Conservation (phyloP, 2,329 filamentous ascomycete genomes). For the Exophiala lecanii-corni region DNA sequence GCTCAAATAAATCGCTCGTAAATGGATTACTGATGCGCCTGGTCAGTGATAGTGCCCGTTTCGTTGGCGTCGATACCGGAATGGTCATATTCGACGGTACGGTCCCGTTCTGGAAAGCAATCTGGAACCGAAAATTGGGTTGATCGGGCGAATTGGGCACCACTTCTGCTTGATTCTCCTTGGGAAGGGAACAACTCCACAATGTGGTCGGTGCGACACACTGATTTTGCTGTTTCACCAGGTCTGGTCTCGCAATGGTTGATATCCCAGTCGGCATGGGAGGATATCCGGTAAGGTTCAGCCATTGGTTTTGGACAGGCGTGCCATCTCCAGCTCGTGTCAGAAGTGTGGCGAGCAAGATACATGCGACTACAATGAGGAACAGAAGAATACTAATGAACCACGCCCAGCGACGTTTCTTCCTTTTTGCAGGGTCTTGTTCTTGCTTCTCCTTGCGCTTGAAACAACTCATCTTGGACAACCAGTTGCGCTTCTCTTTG, state of each 20-base stretch:
- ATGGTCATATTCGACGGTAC: conserved; percentile 57
- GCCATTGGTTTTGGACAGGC: conserved; percentile 57
- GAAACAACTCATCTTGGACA: conserved; percentile 11
- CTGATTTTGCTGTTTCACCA: conserved; percentile 57
- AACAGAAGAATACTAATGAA: conserved; percentile 55
- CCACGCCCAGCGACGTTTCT: conserved; percentile 39
- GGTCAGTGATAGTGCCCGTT: conserved; percentile 33
- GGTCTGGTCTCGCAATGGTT: conserved; percentile 70
- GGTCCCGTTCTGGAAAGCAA: conserved; percentile 56
- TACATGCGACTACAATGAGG: conserved; percentile 35
- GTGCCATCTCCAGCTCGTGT: conserved; percentile 41
- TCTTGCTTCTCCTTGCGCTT: conserved; percentile 6
- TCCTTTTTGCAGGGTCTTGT: conserved; percentile 32
- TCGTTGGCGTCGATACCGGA: conserved; percentile 39
- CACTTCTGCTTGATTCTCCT: conserved; percentile 65
- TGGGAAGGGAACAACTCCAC: conserved; percentile 84
- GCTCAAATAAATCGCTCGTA: conserved; percentile 35
- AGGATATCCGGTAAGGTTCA: conserved; percentile 81
- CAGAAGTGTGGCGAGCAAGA: conserved; percentile 56
- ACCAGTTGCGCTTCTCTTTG: conserved; percentile 52
- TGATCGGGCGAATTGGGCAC: conserved; percentile 61
- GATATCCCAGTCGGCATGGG: conserved; percentile 79
- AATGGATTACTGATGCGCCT: conserved; percentile 33
- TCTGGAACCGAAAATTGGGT: conserved; percentile 76
- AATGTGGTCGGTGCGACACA: conserved; percentile 69